A percentile compares a stretch with the other conserved stretches of the same genome.
Evolutionary conservation across 345 rosid species (phyloP).

Genomic region (Arabidopsis thaliana): DNA sequence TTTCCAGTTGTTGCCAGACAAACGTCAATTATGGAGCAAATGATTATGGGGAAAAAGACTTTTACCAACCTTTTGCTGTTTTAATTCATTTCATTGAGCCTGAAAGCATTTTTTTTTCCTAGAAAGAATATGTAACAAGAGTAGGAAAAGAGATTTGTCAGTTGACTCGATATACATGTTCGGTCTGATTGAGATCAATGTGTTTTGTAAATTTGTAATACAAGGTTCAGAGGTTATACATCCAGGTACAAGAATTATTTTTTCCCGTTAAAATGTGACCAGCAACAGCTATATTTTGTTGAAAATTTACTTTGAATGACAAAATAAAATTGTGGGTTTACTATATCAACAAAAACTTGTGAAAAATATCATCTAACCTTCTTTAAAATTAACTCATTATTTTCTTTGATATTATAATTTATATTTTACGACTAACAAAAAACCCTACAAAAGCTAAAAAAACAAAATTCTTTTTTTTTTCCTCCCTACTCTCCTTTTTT

Average conservation of each 20-base stretch:
- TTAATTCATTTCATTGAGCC: neutral
- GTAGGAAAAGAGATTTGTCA: conserved; percentile 1
- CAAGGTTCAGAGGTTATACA: neutral
- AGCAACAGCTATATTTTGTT: no score
- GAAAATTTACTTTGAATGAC: no score
- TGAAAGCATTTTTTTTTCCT: neutral
- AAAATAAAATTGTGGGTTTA: no score
- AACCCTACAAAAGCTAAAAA: no score
- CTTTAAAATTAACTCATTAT: no score
- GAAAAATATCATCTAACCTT: no score
- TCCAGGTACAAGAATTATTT: neutral
- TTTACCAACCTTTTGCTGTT: neutral
- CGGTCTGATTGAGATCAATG: neutral
- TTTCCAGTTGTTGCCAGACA: conserved; percentile 35
- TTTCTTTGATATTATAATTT: no score
- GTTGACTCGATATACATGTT: neutral
- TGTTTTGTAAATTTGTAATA: neutral
- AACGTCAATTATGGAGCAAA: conserved; percentile 30
- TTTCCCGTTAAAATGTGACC: no score
- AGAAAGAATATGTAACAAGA: neutral
- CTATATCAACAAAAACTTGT: no score
- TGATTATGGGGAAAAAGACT: conserved; percentile 19
- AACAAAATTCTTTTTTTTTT: no score
- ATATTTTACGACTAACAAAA: no score
- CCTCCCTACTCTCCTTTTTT: no score